phyloP scores from a whole-genome alignment of 371 early-diverging fungal genomes.

The Thermomucor indicae-seudaticae region DNA sequence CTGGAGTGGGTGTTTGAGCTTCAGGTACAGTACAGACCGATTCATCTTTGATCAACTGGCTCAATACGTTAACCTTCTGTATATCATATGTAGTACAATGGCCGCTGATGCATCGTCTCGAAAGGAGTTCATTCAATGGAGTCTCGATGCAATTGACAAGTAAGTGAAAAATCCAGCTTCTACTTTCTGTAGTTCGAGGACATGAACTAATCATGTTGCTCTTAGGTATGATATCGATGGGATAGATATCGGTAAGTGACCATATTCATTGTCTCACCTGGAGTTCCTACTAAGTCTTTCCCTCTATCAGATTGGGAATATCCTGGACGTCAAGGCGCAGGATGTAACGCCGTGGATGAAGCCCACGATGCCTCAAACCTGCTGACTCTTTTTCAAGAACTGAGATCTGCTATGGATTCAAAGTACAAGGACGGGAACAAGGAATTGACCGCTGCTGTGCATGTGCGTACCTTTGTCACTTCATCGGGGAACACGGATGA shows the following conservation, averaged over 20 bases:
- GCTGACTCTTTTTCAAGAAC: constrained; percentile 55
- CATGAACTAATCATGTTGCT: neutral
- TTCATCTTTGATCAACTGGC: neutral
- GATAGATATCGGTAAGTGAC: constrained; percentile 63
- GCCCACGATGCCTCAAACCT: constrained; percentile 45
- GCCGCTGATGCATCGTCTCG: constrained; percentile 40
- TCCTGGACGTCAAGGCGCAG: constrained; percentile 53
- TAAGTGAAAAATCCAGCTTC: too few relatives aligned
- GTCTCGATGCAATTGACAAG: constrained; percentile 37
- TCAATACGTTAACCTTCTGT: neutral
- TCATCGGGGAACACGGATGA: constrained; percentile 51
- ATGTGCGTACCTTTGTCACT: constrained; percentile 59
- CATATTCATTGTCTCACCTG: neutral
- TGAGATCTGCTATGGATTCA: constrained; percentile 56
- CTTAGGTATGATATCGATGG: constrained; percentile 50
- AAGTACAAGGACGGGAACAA: constrained; percentile 43
- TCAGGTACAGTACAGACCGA: constrained; percentile 6
- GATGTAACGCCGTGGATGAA: constrained; percentile 44
- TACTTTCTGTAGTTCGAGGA: neutral
- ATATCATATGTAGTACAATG: constrained; percentile 38
- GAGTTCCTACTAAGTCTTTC: too few relatives aligned
- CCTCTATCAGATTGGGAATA: constrained; percentile 62
- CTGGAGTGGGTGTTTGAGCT: constrained; percentile 26
- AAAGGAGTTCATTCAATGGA: constrained; percentile 47
- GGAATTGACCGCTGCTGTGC: constrained; percentile 68